phyloP scores from a whole-genome alignment of 805 yeast genomes.

The Saccharomycopsis capsularis region DNA sequence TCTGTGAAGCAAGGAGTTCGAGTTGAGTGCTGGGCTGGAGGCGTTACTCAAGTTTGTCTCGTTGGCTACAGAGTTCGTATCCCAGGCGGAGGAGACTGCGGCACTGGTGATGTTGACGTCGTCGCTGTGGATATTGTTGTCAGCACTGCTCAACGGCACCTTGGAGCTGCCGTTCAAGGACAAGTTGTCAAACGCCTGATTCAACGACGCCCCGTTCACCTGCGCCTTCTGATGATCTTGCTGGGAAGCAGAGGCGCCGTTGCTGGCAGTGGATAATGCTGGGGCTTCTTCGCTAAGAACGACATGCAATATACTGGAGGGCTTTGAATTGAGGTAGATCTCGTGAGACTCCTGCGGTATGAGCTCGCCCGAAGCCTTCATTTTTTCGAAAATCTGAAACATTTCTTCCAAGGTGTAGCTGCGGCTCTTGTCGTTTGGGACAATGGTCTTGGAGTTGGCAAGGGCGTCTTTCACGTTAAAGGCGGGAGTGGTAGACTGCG shows the following conservation, averaged over 20 bases:
- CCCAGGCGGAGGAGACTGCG: background rate
- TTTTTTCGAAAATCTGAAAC: conserved; percentile 43
- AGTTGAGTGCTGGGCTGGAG: conserved; percentile 17
- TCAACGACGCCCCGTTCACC: conserved; percentile 15
- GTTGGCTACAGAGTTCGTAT: background rate
- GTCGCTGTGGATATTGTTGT: too few species aligned
- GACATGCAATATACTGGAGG: conserved; percentile 24
- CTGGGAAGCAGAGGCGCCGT: background rate
- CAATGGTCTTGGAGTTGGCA: conserved; percentile 23
- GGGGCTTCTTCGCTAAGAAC: too few species aligned
- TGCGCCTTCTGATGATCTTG: conserved; percentile 9
- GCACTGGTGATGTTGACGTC: background rate
- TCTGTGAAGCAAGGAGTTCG: conserved; percentile 14
- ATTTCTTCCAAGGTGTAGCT: conserved; percentile 47
- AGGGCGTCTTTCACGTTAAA: conserved; percentile 6
- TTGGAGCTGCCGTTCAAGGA: background rate
- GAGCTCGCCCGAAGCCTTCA: conserved; percentile 30
- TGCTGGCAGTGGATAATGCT: too few species aligned
- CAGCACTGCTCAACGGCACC: background rate
- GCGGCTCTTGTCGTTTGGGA: conserved; percentile 36
- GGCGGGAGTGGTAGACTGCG: background rate
- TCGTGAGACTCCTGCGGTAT: conserved; percentile 26
- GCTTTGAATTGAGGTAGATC: conserved; percentile 29
- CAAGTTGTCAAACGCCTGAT: conserved; percentile 1
- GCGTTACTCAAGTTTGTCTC: conserved; percentile 11